These are phyloP conservation scores for Cystobasidium ongulense DNA, from an alignment of 768 basidiomycete genomes.

Conservation along the genomic window DNA sequence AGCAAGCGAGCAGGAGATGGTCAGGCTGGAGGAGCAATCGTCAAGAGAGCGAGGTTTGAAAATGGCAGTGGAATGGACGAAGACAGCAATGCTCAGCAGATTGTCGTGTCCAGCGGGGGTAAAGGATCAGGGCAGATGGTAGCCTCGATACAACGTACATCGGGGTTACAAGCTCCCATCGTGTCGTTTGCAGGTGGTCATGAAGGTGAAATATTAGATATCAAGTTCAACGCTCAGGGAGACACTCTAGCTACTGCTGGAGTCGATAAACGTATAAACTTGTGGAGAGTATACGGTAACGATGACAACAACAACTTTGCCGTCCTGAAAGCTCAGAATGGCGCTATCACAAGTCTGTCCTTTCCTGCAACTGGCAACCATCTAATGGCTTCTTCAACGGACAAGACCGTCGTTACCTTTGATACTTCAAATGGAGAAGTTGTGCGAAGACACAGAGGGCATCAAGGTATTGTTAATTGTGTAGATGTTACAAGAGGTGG, in stretches of 20 bases:
- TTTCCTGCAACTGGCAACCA: constrained; percentile 50
- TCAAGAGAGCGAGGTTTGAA: constrained; percentile 39
- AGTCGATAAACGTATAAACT: constrained; percentile 65
- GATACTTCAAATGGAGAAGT: constrained; percentile 79
- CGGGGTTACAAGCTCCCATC: constrained; percentile 85
- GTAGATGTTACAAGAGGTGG: constrained; percentile 77
- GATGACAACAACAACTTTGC: constrained; percentile 62
- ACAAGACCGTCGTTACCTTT: constrained; percentile 67
- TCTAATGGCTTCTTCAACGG: constrained; percentile 79
- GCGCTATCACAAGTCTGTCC: constrained; percentile 70
- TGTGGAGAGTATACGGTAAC: constrained; percentile 40
- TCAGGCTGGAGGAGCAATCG: constrained; percentile 28
- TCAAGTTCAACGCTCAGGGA: constrained; percentile 88
- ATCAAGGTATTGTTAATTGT: constrained; percentile 77
- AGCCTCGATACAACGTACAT: constrained; percentile 74
- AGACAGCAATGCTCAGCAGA: constrained; percentile 41
- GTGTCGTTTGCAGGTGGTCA: constrained; percentile 69
- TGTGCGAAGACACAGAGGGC: constrained; percentile 70
- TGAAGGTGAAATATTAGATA: constrained; percentile 83
- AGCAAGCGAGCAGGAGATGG: constrained; percentile 19
- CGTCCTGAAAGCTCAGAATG: constrained; percentile 66
- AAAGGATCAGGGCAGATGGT: constrained; percentile 44
- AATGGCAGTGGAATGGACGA: constrained; percentile 36
- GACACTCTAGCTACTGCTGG: constrained; percentile 89
- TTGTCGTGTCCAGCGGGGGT: constrained; percentile 46